Base-by-base conservation (phyloP, 1,284 basidiomycete species). In the Chalciporus sp. region DNA sequence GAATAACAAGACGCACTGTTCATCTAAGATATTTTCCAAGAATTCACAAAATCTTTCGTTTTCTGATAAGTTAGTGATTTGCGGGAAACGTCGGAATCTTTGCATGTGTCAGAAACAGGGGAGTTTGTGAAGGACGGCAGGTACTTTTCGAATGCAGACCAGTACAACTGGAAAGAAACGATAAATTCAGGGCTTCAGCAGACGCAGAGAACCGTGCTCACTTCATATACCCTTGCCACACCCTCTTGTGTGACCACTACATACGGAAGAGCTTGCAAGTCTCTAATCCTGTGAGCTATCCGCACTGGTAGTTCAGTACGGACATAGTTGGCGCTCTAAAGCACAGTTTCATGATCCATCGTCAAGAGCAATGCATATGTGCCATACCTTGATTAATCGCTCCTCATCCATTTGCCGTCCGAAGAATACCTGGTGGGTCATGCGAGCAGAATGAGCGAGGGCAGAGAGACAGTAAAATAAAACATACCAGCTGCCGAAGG, bases 181-280 rank as follows among this genome's bases (percentile, higher is more conserved):
- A 23, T 50, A 49, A 52, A 52, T 42, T 17, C 20, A 47, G 39
- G 14, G 17, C 29, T 16, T 17, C 11, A 41, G 49, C 42, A 53
- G 39, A 33, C 14, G 47, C n/a, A 28, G 40, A 43, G 42, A 26
- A 39, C 9, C 35, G n/a, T 26, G 66, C 84, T 53, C 51, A 90
- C 92, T 75, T 94, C 87, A 62, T 95, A 95, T 33, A 96, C 92
- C 60, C 82, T 85, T 23, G 88, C 86, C 7, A 96, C 83, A 1
- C 88, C 85, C 64, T 93, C 90, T 60, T 95, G 90, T 4, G 90
- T 92, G 50, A 95, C 93, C 9, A 94, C 93, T 26, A 92, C 84
- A 66, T 91, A 95, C 0, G 94, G 94, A 39, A 96, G 75, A 2
- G 85, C 76, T 73, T 96, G 94, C 61, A 96, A 77, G 65, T 96